Conservation (phyloP, 2,329 filamentous ascomycete species). For the Curvularia lunata region DNA sequence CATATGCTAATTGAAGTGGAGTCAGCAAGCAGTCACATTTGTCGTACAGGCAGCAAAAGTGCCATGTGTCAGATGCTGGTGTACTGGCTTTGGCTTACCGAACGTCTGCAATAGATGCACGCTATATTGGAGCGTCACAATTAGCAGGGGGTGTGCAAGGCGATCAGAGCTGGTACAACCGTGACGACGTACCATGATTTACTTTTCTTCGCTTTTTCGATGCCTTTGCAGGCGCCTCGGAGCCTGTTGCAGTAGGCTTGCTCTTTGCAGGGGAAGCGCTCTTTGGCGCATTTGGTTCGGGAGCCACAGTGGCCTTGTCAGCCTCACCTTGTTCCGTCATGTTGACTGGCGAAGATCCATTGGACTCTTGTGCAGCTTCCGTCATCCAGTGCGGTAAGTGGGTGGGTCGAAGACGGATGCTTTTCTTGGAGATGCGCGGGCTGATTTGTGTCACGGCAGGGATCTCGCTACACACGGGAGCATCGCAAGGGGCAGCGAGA, state of each 20-base stretch:
- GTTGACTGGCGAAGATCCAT: conserved; percentile 45
- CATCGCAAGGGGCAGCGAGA: conserved; percentile 29
- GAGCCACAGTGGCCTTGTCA: conserved; percentile 37
- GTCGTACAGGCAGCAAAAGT: conserved; percentile 25
- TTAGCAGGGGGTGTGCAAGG: conserved; percentile 40
- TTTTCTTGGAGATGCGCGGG: conserved; percentile 35
- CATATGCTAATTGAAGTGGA: conserved; percentile 54
- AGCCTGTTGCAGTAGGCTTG: conserved; percentile 36
- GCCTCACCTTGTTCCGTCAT: conserved; percentile 43
- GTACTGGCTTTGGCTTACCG: conserved; percentile 50
- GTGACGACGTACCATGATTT: conserved; percentile 55
- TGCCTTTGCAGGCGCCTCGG: conserved; percentile 42
- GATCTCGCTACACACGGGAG: conserved; percentile 26
- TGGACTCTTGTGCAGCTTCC: conserved; percentile 44
- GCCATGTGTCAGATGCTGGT: conserved; percentile 31
- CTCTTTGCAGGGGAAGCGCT: conserved; percentile 39
- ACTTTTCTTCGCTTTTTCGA: conserved; percentile 61
- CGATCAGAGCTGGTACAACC: conserved; percentile 31
- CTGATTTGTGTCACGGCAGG: conserved; percentile 35
- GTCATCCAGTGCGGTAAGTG: conserved; percentile 47
- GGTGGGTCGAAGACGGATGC: conserved; percentile 37
- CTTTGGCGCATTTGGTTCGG: conserved; percentile 35
- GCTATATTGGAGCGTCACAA: conserved; percentile 40
- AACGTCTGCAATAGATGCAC: conserved; percentile 61
- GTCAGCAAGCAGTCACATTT: conserved; percentile 44